Evolutionary conservation across 2,329 filamentous ascomycete species (phyloP).

Genomic region (Botryotinia narcissicola): DNA sequence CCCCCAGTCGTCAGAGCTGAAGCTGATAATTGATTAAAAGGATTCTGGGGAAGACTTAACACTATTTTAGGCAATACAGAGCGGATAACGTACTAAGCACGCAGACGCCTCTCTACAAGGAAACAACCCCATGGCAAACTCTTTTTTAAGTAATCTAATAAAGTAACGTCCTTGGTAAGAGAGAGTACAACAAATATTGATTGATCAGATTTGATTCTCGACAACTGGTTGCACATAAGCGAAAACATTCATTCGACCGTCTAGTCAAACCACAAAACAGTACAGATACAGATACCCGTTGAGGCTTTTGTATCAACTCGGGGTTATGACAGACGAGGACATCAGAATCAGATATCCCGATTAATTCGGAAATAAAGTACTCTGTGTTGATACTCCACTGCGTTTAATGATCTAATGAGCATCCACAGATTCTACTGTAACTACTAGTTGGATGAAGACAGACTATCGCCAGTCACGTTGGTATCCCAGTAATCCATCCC

Average conservation of each 20-base stretch:
- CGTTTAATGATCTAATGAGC: background rate
- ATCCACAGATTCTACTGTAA: background rate
- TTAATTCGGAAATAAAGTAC: background rate
- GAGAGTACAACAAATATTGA: background rate
- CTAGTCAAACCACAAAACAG: background rate
- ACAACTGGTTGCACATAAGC: background rate
- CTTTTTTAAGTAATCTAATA: background rate
- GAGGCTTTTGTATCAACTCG: background rate
- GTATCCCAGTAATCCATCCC: background rate
- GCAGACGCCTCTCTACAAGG: background rate
- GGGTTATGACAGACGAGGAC: background rate
- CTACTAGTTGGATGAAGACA: background rate
- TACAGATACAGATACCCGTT: conserved; percentile 1
- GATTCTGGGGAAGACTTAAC: conserved; percentile 16
- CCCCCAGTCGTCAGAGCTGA: conserved; percentile 12
- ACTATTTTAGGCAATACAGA: background rate
- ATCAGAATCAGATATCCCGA: background rate
- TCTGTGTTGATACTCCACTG: background rate
- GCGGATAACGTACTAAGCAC: background rate
- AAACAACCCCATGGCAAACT: background rate
- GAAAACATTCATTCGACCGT: background rate
- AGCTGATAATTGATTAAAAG: conserved; percentile 11
- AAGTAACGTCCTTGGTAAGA: background rate
- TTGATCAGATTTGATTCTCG: conserved; percentile 12
- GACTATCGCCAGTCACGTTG: background rate